Base-by-base conservation (phyloP, 331 rosid genomes). In the Quercus tomentella region DNA sequence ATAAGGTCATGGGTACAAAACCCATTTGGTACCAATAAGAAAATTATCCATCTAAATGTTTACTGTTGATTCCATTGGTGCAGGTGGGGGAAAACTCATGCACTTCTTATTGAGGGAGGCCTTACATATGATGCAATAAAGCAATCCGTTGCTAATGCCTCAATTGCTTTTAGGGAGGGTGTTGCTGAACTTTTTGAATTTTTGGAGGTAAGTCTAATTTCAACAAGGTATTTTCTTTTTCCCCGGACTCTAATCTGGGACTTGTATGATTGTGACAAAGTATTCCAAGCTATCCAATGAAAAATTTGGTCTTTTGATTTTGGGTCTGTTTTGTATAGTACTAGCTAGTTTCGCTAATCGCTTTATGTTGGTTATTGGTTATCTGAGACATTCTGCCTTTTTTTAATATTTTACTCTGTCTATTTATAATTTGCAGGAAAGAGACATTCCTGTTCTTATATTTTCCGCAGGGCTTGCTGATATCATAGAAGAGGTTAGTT, bases 401-500 rank as follows among this genome's bases (percentile, higher is more conserved):
- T 2, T 35, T 22, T 28, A 61, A 63, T 60, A 63, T 61, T 66
- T 83, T 61, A 65, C 70, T 11, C 56, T 75, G 80, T 66, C 66
- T 30, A 7, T 77, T 85, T 76, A 54, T 69, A 54, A 81, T 66
- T 84, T 84, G 71, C 90, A 92, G 98, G 89, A 87, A 84, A 90
- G 88, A 80, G 93, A 89, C 85, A 86, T 92, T 85, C 97, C 97
- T 2, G 83, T 94, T 71, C 90, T 94, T 65, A 89, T 92, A 86
- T 94, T 94, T 88, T 94, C 98, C 10, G 97, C 98, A 6, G 98
- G 98, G 61, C 97, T 94, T 76, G 97, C 97, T 35, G 97, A 92
- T 86, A 90, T 91, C 62, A 94, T 94, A 63, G 97, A 94, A 89
- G 97, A 94, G 97, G 98, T 92, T 77, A 71, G 87, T 76, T 54